Evolutionary conservation across 2,329 filamentous ascomycete species (phyloP), one percentile per base, ranked within the genome.

Genomic region (Pestalotiopsis sp.): DNA sequence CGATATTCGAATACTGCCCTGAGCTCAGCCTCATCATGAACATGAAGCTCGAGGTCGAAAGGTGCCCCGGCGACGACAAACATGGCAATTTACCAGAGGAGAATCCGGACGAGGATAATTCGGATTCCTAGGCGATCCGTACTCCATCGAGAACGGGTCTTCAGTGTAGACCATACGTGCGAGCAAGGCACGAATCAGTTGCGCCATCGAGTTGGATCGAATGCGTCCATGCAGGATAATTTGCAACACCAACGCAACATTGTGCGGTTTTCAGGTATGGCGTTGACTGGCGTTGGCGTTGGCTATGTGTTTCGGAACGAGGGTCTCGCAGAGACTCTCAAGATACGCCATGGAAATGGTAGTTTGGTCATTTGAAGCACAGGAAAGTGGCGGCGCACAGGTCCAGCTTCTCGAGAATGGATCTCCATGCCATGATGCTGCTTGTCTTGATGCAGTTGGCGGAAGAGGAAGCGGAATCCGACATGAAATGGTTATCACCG

Each of bases 1-100:
- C 80, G 66, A 86, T 87, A 27, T 85, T 87, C 70, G 79, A 84
- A 20, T 89, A 88, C 76, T 89, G 87, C 70, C 87, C 87, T 1
- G 87, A 89, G 75, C 75, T 89, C 23, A 83, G 80, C 71, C 79
- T 88, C 74, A 84, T 87, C 68, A 82, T 88, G 80, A 82, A 85
- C 57, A 88, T 89, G 87, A 87, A 87, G 75, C 76, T 87, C 12
- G 83, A 86, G 77, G 75, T 81, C 58, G 82, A 86, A 75, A 77
- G 83, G 20, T 87, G 85, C 72, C 70, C 74, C 0, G 78, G 75
- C 9, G 80, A 82, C 71, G 76, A 80, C 64, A 68, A 65, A n/a
- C n/a, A 58, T n/a, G 66, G 66, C 45, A 49, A 67, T 14, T 20
- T 67, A 27, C 65, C 65, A 1, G 56, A 7, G 9, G 64, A 58